phyloP scores from a whole-genome alignment of 208 protist species.

The Trypanosoma mega region DNA sequence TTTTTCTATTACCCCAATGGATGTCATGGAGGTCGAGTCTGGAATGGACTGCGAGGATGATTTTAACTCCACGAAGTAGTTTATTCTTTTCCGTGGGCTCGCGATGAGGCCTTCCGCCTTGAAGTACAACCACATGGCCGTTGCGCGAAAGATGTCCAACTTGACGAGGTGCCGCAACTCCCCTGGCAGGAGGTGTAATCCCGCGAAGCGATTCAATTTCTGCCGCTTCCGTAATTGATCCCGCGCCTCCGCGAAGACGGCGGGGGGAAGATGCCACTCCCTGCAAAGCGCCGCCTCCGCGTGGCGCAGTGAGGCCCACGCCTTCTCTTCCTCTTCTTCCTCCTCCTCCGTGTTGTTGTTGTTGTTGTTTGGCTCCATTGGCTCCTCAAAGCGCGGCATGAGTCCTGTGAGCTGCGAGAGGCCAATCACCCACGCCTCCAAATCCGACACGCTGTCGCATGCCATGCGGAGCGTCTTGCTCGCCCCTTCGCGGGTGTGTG shows the following conservation, averaged over 20 bases:
- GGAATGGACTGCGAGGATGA: no score
- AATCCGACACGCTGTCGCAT: conserved; percentile 41
- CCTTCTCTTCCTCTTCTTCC: background rate
- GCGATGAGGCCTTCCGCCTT: conserved; percentile 28
- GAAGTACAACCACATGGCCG: conserved; percentile 67
- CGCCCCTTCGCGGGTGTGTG: background rate
- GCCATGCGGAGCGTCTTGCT: conserved; percentile 43
- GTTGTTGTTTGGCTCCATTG: conserved; percentile 42
- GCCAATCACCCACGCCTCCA: conserved; percentile 82
- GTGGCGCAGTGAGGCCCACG: conserved; percentile 9
- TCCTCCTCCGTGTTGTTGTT: no score
- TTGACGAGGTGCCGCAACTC: conserved; percentile 57
- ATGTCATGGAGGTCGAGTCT: no score
- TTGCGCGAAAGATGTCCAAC: conserved; percentile 78
- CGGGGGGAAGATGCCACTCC: conserved; percentile 56
- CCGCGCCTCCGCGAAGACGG: conserved; percentile 37
- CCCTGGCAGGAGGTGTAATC: conserved; percentile 48
- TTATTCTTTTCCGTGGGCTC: conserved; percentile 28
- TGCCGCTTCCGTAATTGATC: conserved; percentile 33
- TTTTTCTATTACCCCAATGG: background rate
- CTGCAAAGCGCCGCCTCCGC: conserved; percentile 33
- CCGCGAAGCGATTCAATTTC: conserved; percentile 6
- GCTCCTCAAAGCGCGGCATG: conserved; percentile 37
- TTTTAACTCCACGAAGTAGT: conserved; percentile 35
- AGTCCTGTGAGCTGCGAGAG: conserved; percentile 38